Conservation (phyloP, 192 early-diverging fungal genomes). For the Backusella sp. region DNA sequence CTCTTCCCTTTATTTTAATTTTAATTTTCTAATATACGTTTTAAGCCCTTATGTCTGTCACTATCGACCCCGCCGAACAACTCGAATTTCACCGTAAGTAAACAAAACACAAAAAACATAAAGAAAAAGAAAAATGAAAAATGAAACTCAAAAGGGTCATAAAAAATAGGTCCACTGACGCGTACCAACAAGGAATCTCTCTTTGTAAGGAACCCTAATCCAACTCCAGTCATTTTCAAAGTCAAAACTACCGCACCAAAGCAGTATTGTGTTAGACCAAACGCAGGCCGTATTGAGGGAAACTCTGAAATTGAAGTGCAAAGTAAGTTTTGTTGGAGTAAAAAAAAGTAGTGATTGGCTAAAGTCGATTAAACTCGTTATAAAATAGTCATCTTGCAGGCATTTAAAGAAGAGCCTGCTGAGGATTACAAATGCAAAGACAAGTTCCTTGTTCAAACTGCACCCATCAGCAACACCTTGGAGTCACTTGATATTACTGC, state of each 20-base stretch:
- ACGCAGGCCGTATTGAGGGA: slow-evolving; percentile 78
- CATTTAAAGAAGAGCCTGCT: slow-evolving; percentile 83
- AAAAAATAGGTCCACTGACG: slow-evolving; percentile 58
- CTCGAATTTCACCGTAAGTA: slow-evolving; percentile 7
- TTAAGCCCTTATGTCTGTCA: slow-evolving; percentile 2
- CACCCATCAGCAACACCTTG: slow-evolving; percentile 70
- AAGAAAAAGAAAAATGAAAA: neutral
- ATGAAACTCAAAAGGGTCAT: too few relatives aligned
- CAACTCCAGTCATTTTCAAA: slow-evolving; percentile 84
- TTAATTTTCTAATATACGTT: neutral
- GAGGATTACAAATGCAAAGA: slow-evolving; percentile 87
- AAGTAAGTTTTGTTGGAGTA: slow-evolving; percentile 44
- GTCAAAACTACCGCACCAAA: slow-evolving; percentile 99
- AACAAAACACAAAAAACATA: too few relatives aligned
- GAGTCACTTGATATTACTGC: slow-evolving; percentile 61
- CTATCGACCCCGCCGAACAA: slow-evolving; percentile 9
- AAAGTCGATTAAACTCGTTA: neutral
- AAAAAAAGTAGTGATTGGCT: neutral
- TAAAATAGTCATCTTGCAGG: slow-evolving; percentile 77
- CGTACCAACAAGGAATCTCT: slow-evolving; percentile 55
- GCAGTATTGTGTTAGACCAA: slow-evolving; percentile 95
- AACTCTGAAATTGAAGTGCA: slow-evolving; percentile 70
- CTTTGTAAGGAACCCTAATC: slow-evolving; percentile 62
- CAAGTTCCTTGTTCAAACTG: slow-evolving; percentile 94
- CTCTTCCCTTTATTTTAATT: neutral